Percentiles rank a stretch among this genome's conserved stretches.
phyloP scores from a whole-genome alignment of 345 rosid genomes.

The Dipteronia sinensis region DNA sequence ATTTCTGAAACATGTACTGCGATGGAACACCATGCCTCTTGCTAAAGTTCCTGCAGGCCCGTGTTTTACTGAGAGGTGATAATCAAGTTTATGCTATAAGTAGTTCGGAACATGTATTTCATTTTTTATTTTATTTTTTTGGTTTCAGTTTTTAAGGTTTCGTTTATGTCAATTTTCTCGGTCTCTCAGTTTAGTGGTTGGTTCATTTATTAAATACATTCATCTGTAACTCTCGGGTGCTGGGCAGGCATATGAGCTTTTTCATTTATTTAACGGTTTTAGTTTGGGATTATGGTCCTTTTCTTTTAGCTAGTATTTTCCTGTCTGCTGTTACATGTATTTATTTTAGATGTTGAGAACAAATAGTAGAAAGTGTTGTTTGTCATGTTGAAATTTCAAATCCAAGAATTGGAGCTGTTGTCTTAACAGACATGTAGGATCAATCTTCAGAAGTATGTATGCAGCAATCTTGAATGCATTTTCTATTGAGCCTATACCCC shows the following conservation, averaged over 20 bases:
- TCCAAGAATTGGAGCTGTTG: not conserved
- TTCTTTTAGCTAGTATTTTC: not conserved
- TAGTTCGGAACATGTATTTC: conserved; percentile 20
- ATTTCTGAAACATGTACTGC: conserved; percentile 7
- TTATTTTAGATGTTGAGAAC: not conserved
- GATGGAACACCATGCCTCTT: conserved; percentile 10
- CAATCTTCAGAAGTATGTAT: not conserved
- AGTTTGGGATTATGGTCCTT: conserved; percentile 10
- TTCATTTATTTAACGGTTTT: conserved; percentile 19
- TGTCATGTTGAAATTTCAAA: not conserved
- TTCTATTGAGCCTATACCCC: not conserved
- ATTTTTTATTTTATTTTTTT: not conserved
- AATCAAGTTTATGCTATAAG: conserved; percentile 21
- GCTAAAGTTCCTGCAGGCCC: conserved; percentile 9
- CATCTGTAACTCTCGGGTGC: conserved; percentile 15
- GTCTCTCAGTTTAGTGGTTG: conserved; percentile 16
- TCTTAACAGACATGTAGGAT: not conserved
- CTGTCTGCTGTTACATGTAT: not conserved
- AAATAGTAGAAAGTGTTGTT: not conserved
- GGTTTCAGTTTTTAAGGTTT: conserved; percentile 19
- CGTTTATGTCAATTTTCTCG: conserved; percentile 4
- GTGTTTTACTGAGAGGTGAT: conserved; percentile 21
- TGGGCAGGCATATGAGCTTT: not conserved
- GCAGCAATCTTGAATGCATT: not conserved
- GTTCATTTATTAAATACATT: conserved; percentile 5